Evolutionary conservation across 345 rosid genomes (phyloP).

Genomic region (Gossypium ekmanianum): DNA sequence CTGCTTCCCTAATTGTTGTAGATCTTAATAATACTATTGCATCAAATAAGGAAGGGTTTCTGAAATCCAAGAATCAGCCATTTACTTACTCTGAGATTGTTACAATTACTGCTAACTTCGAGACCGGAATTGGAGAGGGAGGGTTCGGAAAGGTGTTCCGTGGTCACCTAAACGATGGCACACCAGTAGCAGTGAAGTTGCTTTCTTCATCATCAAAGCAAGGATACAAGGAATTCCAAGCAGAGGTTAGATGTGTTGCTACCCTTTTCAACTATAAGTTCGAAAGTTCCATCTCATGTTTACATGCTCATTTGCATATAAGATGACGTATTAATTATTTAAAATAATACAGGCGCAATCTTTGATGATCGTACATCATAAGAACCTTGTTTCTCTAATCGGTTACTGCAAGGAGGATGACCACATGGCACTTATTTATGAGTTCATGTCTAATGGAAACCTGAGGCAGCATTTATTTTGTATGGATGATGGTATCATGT

Average conservation of each 20-base stretch:
- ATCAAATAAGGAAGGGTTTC: not conserved
- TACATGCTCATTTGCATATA: not conserved
- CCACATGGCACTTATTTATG: constrained; percentile 8
- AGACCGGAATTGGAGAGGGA: not conserved
- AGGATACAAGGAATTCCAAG: constrained; percentile 9
- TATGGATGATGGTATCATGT: not conserved
- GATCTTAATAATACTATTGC: not conserved
- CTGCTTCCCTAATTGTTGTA: not conserved
- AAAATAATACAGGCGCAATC: constrained; percentile 7
- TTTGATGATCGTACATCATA: constrained; percentile 14
- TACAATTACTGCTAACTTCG: not conserved
- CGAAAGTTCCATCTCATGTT: not conserved
- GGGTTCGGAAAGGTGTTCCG: constrained; percentile 14
- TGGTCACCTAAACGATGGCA: not conserved
- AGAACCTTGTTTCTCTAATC: not conserved
- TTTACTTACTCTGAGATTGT: constrained; percentile 27
- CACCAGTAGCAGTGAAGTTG: constrained; percentile 11
- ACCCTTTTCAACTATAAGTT: not conserved
- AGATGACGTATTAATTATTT: no score
- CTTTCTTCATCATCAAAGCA: constrained; percentile 7
- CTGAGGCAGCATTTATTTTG: constrained; percentile 7
- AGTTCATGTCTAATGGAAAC: constrained; percentile 11
- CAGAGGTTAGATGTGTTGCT: constrained; percentile 1
- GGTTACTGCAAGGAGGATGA: constrained; percentile 10
- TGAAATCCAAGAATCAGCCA: constrained; percentile 15